A percentile compares a stretch with the other conserved stretches of the same genome.
Evolutionary conservation across 805 yeast species (phyloP).

Genomic region (Candida morakotiae): DNA sequence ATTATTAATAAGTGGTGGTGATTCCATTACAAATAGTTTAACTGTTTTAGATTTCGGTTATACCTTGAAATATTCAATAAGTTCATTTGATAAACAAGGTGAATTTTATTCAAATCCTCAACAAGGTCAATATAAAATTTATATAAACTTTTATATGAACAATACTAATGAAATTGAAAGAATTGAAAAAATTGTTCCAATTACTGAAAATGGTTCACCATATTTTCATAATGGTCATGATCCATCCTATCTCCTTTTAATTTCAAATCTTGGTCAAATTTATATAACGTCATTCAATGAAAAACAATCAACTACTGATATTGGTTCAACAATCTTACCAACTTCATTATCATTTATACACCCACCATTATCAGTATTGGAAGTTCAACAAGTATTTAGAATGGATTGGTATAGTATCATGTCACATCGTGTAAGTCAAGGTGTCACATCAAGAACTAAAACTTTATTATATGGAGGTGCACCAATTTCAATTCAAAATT

Average conservation of each 20-base stretch:
- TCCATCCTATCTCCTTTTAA: slow-evolving; percentile 59
- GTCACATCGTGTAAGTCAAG: slow-evolving; percentile 26
- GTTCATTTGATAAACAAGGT: slow-evolving; percentile 82
- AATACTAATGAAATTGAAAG: slow-evolving; percentile 18
- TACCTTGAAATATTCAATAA: slow-evolving; percentile 73
- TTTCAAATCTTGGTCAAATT: slow-evolving; percentile 61
- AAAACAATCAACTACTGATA: slow-evolving; percentile 14
- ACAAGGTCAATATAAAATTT: slow-evolving; percentile 30
- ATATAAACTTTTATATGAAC: slow-evolving; percentile 20
- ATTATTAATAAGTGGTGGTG: slow-evolving; percentile 67
- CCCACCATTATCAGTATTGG: slow-evolving; percentile 60
- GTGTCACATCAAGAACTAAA: slow-evolving; percentile 38
- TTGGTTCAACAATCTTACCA: slow-evolving; percentile 53
- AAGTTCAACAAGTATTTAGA: slow-evolving; percentile 50
- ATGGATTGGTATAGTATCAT: slow-evolving; percentile 80
- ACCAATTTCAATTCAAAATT: slow-evolving; percentile 44
- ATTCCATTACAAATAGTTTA: slow-evolving; percentile 31
- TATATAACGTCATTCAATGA: slow-evolving; percentile 55
- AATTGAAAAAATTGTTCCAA: slow-evolving; percentile 25
- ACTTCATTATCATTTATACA: slow-evolving; percentile 75
- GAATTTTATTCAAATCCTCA: slow-evolving; percentile 65
- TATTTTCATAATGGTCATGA: slow-evolving; percentile 77
- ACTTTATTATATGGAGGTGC: slow-evolving; percentile 76
- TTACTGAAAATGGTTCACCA: slow-evolving; percentile 49
- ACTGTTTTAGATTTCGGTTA: slow-evolving; percentile 70